Evolutionary conservation across 352 stramenopile genomes (phyloP), one percentile per base, ranked within the genome.

Genomic region (Lagenidium giganteum): DNA sequence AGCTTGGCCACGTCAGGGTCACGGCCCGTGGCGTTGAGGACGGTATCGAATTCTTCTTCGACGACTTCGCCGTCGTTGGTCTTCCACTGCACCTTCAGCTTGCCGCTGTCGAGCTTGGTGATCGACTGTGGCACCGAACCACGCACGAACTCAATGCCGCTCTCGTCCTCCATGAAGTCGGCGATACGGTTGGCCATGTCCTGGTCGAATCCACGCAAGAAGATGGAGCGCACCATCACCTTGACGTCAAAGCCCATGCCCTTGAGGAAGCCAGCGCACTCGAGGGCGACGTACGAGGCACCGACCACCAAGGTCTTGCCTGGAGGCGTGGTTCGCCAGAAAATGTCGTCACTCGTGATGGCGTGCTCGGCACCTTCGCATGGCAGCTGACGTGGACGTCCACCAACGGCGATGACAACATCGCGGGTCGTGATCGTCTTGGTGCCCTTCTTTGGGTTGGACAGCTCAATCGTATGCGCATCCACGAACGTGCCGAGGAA

Each of bases 201-300:
- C 38, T 95, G 67, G 73, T 99, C 96, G 64, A 99, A 99, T 18
- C 93, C 87, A 47, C 96, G 83, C 31, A 99, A 71, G n/a, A 98
- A 65, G 38, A 98, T 97, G n/a, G 87, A 98, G 30, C 96, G 85
- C 8, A 98, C 94, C 53, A 97, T 96, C 34, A 98, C 77, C 35
- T 93, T 98, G 11, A 96, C 90, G 62, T 98, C 89, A 54, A 88
- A 96, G 27, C 93, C 93, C 51, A 98, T 78, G 41, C 88, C 91
- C 20, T 84, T 88, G 18, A 98, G 56, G 56, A 98, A 98, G 23
- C 96, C 96, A 28, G 94, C 95, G 54, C 93, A 98, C 65, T 99
- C 95, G n/a, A 99, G 79, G 36, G 86, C 89, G 38, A 99, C 96
- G 67, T 98, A 99, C 11, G 89, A 97, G 3, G 90, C 95, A 26